phyloP scores from a whole-genome alignment of 2,329 filamentous ascomycete genomes.

The Sporothrix curviconia region DNA sequence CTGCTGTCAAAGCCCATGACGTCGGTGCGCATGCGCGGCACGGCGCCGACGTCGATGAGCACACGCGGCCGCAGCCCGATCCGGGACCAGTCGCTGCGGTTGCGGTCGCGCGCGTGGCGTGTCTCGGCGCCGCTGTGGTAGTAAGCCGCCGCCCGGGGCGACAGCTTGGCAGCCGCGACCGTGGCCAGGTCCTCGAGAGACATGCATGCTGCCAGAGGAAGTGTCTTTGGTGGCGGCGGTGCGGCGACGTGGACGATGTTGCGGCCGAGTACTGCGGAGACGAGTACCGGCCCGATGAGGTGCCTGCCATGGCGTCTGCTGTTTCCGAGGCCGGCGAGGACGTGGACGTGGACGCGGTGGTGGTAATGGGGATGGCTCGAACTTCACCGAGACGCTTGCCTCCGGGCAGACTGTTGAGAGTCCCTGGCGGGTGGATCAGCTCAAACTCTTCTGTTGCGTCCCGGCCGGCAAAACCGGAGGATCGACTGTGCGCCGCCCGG shows the following conservation, averaged over 20 bases:
- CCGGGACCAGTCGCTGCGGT: slow-evolving; percentile 13
- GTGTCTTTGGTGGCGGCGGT: background rate
- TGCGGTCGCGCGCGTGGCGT: slow-evolving; percentile 3
- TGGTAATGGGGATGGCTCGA: no score
- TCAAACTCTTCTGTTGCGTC: background rate
- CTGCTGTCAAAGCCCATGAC: slow-evolving; percentile 12
- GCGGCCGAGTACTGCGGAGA: background rate
- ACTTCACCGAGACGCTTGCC: background rate
- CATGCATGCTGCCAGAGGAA: slow-evolving; percentile 16
- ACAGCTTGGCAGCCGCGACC: slow-evolving; percentile 3
- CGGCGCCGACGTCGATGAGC: slow-evolving; percentile 6
- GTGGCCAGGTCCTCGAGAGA: slow-evolving; percentile 10
- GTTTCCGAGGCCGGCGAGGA: no score
- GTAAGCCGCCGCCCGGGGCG: slow-evolving; percentile 11
- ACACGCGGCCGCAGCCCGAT: slow-evolving; percentile 16
- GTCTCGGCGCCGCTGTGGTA: slow-evolving; percentile 13
- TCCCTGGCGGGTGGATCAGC: background rate
- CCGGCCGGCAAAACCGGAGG: background rate
- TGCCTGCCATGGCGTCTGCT: background rate
- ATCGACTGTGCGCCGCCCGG: background rate
- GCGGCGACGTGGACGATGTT: background rate
- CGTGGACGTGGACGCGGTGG: no score
- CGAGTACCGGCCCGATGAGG: background rate
- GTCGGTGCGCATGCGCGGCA: slow-evolving; percentile 2
- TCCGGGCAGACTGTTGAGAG: background rate